Evolutionary conservation across 208 protist species (phyloP).

Genomic region (Trichomonas vaginalis): DNA sequence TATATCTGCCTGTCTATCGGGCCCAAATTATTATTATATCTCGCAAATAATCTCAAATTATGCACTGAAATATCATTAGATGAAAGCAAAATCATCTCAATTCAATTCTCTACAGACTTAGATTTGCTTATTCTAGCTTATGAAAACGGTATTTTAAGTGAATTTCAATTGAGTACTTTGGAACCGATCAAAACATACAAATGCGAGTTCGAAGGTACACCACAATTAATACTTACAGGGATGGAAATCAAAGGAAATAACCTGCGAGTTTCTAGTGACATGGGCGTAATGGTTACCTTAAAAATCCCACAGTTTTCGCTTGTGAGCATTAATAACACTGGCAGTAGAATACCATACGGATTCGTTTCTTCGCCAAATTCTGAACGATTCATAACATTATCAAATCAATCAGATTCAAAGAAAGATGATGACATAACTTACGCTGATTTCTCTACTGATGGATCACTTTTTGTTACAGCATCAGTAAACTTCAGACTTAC

Average conservation of each 20-base stretch:
- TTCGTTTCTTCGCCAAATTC: not conserved
- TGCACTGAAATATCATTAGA: not conserved
- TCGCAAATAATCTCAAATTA: not conserved
- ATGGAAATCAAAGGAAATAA: not conserved
- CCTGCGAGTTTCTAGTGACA: not conserved
- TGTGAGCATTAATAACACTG: not conserved
- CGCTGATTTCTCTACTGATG: not conserved
- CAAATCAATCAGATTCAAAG: not conserved
- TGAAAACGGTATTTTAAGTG: not conserved
- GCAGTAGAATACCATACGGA: not conserved
- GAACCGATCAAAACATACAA: not conserved
- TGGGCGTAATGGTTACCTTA: not conserved
- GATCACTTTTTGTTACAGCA: not conserved
- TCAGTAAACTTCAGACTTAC: not conserved
- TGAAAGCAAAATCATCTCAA: not conserved
- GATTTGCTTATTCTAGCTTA: not conserved
- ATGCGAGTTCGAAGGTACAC: not conserved
- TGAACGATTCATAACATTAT: not conserved
- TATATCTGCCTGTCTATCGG: not conserved
- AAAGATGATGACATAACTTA: no score
- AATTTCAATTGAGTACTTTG: not conserved
- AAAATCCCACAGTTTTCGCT: not conserved
- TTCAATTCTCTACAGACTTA: not conserved
- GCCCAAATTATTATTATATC: not conserved
- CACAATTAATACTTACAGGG: not conserved